Conservation (phyloP, 1,139 yeast species). For the Taphrina confusa region DNA sequence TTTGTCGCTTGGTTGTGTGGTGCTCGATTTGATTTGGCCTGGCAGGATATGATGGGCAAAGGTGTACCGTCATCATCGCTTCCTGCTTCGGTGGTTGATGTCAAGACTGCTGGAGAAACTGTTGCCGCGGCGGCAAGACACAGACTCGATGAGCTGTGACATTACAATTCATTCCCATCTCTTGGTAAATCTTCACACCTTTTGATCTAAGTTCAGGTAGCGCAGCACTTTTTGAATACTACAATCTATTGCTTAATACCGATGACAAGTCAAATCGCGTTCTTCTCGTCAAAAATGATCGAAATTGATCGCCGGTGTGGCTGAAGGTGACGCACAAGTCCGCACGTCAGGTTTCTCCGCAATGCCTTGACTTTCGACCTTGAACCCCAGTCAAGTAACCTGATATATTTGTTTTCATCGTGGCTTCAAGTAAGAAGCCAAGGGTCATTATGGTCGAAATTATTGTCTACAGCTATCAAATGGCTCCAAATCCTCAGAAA, state of each 20-base stretch:
- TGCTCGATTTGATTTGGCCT: conserved; percentile 41
- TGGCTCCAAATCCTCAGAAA: conserved; percentile 30
- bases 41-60: conserved; percentile 20
- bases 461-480: conserved; percentile 21
- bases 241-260: no score
- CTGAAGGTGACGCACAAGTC: not conserved
- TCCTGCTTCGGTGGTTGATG: conserved; percentile 1
- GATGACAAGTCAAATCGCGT: no score
- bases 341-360: not conserved
- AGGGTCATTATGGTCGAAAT: conserved; percentile 8
- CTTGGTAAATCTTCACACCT: not conserved
- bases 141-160: not conserved
- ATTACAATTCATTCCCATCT: not conserved
- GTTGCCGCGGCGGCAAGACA: conserved; percentile 2
- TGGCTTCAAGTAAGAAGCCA: no score
- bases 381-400: no score
- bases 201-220: no score
- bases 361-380: no score
- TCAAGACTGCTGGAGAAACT: conserved; percentile 5
- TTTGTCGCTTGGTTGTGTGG: conserved; percentile 42
- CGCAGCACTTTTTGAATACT: no score
- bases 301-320: not conserved
- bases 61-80: not conserved
- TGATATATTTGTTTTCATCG: no score
- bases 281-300: no score